Evolutionary conservation across 2,329 filamentous ascomycete genomes (phyloP), one percentile per base, ranked within the genome.

Genomic region (Exophiala oligosperma): DNA sequence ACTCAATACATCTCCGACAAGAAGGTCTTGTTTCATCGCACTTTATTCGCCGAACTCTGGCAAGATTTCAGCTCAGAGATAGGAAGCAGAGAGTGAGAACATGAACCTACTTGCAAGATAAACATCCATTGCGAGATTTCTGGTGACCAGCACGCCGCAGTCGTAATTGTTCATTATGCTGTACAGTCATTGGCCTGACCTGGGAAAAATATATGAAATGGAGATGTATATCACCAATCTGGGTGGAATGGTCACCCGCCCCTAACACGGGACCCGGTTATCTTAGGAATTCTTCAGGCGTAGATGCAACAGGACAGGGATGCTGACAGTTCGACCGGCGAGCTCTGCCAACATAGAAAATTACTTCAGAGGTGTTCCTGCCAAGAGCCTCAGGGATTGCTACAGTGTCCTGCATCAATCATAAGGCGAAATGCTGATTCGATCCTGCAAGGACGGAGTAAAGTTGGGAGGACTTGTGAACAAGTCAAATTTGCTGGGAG

Each of bases 11-110:
- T 47, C 57, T 65, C 14, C 57, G 59, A 49, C 68, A 70, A 35
- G 58, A 29, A 3, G 68, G 68, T 41, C 48, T 57, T 3, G 63
- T 63, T 43, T 70, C 67, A 52, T 71, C 67, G 48, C 69, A 71
- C 54, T 71, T 70, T 9, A 70, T 54, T 21, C 59, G 63, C 5
- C 68, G 64, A 9, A 54, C 54, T 46, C 68, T 69, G 52, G 1
- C 35, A 9, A 7, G 32, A 38, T 38, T 56, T 44, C 23, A 24
- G 26, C n/a, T 21, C 26, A 35, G 23, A 29, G 37, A 14, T 52
- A 35, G 23, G 28, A 41, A 8, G 32, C 23, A 8, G 3, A 41
- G 17, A 26, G 54, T 28, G 4, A 24, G 26, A 29, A 48, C 9
- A 28, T 4, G 32, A 28, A 38, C 62, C 28, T 46, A 64, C 61